Evolutionary conservation across 2,329 filamentous ascomycete genomes (phyloP), one percentile per base, ranked within the genome.

Genomic region (Aspergillus melleus): DNA sequence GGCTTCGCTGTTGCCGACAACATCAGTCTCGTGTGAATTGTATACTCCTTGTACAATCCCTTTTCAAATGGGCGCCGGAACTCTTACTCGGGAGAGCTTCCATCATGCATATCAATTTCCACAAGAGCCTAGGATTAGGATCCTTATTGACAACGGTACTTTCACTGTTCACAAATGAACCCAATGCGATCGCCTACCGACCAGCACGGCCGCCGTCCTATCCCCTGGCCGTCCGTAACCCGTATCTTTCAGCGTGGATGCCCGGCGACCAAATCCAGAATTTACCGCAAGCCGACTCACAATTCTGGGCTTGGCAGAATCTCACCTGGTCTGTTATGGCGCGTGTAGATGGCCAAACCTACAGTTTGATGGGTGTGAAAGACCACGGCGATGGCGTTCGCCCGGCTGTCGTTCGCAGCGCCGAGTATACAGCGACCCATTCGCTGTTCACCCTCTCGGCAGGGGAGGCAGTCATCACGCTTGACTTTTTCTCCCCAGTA

Each of bases 401-500:
- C 42, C 66, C 75, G 20, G 78, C 75, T 5, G 66, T 66, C 10
- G 71, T 79, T 32, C 68, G 62, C 2, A 70, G 64, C 24, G 75
- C 74, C 0, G 70, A 76, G 52, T 80, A 76, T 66, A 80, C 76
- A 2, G 70, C 77, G 5, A 80, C 78, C 0, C 78, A 79, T 64
- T 74, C 76, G 4, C 63, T 74, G 4, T 80, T 80, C 58, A 73
- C 66, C 6, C 67, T 80, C 12, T 68, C 66, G 39, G 77, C 77
- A 16, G 76, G 76, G 0, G 39, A 65, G 12, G 72, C 72, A 6
- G 69, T 56, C 11, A 68, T 80, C 39, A 73, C 67, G 0, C 61
- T 81, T 32, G 78, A 80, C 60, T 80, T 80, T 61, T 76, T 80
- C 59, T 80, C 78, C 14, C 79, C 78, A 0, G 74, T 80, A 4